These are phyloP conservation scores for Leucaena leucocephala DNA, from an alignment of 306 rosid genomes.

Conservation along the genomic window DNA sequence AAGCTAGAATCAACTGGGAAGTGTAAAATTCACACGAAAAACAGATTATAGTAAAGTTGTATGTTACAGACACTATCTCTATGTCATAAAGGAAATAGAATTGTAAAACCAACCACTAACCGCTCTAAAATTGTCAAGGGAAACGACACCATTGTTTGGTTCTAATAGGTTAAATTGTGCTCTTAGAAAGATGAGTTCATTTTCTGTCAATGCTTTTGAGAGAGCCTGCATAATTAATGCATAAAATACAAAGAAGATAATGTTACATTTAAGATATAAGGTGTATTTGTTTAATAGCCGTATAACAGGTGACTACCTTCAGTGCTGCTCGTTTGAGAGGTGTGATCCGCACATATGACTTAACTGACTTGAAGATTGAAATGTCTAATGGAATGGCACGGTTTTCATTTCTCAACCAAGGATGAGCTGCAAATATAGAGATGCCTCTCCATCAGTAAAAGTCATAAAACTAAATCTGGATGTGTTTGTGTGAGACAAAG, in stretches of 20 bases:
- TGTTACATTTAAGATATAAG: constrained; percentile 19
- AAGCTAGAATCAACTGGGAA: constrained; percentile 21
- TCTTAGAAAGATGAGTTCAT: constrained; percentile 78
- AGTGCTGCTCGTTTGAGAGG: constrained; percentile 85
- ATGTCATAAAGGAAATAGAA: constrained; percentile 23
- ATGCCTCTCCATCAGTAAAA: constrained; percentile 35
- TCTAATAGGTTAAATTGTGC: constrained; percentile 83
- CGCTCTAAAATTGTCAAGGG: constrained; percentile 76
- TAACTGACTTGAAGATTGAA: constrained; percentile 78
- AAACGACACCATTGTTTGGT: constrained; percentile 70
- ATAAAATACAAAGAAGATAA: constrained; percentile 23
- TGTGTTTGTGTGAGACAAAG: background rate
- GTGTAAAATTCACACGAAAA: constrained; percentile 5
- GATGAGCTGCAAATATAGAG: constrained; percentile 78
- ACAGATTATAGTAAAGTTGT: constrained; percentile 17
- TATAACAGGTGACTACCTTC: constrained; percentile 62
- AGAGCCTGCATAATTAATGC: constrained; percentile 68
- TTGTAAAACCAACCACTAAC: constrained; percentile 50
- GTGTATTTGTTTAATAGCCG: constrained; percentile 25
- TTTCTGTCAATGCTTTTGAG: constrained; percentile 79
- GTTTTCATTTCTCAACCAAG: constrained; percentile 83
- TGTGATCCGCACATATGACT: constrained; percentile 70
- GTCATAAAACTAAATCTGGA: constrained; percentile 7
- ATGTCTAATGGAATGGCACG: constrained; percentile 76
- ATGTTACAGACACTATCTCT: constrained; percentile 9